phyloP scores from a whole-genome alignment of 2,329 filamentous ascomycete species.

The Botrytis galanthina region DNA sequence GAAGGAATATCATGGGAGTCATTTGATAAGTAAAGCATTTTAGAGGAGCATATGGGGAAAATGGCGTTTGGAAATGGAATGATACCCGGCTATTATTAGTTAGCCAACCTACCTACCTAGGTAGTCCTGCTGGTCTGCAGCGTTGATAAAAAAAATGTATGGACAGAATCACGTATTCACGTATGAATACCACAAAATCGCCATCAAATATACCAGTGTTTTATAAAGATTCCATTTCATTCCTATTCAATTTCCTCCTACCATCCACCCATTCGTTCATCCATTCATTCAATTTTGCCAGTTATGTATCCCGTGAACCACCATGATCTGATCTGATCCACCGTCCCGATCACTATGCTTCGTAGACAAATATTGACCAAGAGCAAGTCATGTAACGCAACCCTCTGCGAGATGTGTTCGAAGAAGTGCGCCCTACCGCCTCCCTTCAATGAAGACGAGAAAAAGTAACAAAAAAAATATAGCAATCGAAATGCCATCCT shows the following conservation, averaged over 20 bases:
- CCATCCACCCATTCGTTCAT: neutral
- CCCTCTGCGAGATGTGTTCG: neutral
- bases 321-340: neutral
- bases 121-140: neutral
- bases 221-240: neutral
- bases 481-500: conserved; percentile 14
- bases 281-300: conserved; percentile 6
- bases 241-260: neutral
- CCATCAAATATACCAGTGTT: neutral
- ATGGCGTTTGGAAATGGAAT: conserved; percentile 2
- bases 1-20: no score
- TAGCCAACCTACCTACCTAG: neutral
- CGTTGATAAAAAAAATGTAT: neutral
- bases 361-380: neutral
- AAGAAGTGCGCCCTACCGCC: conserved; percentile 4
- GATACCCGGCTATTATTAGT: conserved; percentile 6
- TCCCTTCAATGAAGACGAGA: neutral
- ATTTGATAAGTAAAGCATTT: neutral
- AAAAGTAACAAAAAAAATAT: neutral
- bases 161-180: neutral
- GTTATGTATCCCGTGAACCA: neutral
- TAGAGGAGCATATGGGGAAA: neutral
- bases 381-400: neutral
- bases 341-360: neutral
- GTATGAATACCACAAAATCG: neutral